Conservation (phyloP, 1,284 basidiomycete species). For the Ustilago tritici region DNA sequence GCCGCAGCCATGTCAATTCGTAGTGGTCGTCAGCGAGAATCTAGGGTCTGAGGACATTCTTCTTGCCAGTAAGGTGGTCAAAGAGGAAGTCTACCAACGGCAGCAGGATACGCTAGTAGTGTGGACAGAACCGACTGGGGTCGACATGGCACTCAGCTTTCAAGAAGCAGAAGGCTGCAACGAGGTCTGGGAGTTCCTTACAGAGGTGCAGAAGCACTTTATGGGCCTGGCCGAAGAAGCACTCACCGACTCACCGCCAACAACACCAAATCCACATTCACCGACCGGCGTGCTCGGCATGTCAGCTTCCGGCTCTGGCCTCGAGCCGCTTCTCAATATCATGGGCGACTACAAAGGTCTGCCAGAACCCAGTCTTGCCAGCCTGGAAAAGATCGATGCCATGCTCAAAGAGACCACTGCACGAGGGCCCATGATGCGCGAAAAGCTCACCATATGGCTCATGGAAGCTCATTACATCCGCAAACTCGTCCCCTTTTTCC, state of each 20-base stretch:
- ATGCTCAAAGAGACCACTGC: conserved; percentile 58
- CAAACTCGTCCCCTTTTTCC: conserved; percentile 83
- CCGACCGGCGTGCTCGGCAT: conserved; percentile 46
- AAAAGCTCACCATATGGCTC: conserved; percentile 80
- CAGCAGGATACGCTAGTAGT: conserved; percentile 90
- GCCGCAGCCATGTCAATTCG: conserved; percentile 53
- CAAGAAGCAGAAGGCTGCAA: conserved; percentile 95
- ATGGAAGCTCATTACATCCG: conserved; percentile 83
- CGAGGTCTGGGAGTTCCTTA: conserved; percentile 97
- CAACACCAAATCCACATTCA: conserved; percentile 48
- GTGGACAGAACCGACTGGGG: conserved; percentile 95
- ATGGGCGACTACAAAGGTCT: conserved; percentile 58
- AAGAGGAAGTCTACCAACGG: conserved; percentile 68
- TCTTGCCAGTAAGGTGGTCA: conserved; percentile 62
- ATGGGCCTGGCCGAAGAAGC: conserved; percentile 54
- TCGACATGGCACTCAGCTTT: conserved; percentile 96
- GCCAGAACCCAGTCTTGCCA: conserved; percentile 68
- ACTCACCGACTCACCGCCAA: conserved; percentile 54
- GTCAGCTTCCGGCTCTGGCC: conserved; percentile 42
- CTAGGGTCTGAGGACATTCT: conserved; percentile 66
- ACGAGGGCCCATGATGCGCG: conserved; percentile 74
- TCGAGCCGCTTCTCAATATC: conserved; percentile 47
- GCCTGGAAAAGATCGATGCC: conserved; percentile 67
- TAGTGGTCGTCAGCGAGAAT: conserved; percentile 64
- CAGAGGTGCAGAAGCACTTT: conserved; percentile 89